Conservation (phyloP, 2,329 filamentous ascomycete genomes). For the Trichophyton mentagrophytes region DNA sequence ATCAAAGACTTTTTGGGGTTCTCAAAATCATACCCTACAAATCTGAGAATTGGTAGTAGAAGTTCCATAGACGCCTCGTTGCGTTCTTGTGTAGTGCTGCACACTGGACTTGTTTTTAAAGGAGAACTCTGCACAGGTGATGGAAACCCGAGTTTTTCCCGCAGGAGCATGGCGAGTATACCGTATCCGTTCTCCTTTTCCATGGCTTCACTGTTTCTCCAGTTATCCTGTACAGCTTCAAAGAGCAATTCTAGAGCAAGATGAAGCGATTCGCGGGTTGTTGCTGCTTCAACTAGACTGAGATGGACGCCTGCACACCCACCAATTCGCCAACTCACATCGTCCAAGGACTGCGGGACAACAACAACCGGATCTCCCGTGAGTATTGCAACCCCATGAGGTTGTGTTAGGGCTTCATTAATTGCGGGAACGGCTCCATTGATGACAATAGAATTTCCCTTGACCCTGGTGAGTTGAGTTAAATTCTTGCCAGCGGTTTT, state of each 20-base stretch:
- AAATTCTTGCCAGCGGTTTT: slow-evolving; percentile 56
- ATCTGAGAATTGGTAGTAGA: slow-evolving; percentile 64
- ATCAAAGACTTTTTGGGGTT: slow-evolving; percentile 79
- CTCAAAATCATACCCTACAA: slow-evolving; percentile 77
- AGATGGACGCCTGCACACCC: slow-evolving; percentile 77
- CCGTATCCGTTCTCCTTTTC: slow-evolving; percentile 90
- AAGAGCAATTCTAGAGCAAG: slow-evolving; percentile 74
- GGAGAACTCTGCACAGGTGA: slow-evolving; percentile 18
- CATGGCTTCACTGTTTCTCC: slow-evolving; percentile 97
- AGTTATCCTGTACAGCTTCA: slow-evolving; percentile 74
- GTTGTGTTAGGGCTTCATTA: slow-evolving; percentile 71
- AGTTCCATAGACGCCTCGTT: slow-evolving; percentile 46
- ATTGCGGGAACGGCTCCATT: slow-evolving; percentile 80
- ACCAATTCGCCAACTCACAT: slow-evolving; percentile 84
- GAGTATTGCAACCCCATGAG: slow-evolving; percentile 69
- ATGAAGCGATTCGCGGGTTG: slow-evolving; percentile 55
- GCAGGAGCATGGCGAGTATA: slow-evolving; percentile 68
- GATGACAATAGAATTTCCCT: slow-evolving; percentile 66
- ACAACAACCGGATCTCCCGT: slow-evolving; percentile 72
- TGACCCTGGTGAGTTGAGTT: slow-evolving; percentile 56
- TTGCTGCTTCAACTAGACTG: slow-evolving; percentile 68
- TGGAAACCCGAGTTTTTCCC: slow-evolving; percentile 54
- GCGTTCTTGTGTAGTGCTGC: slow-evolving; percentile 33
- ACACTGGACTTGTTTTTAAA: slow-evolving; percentile 34
- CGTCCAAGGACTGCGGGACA: slow-evolving; percentile 73